Percentiles rank a stretch among this genome's conserved stretches.
These are phyloP conservation scores for Apiospora aurea DNA, from an alignment of 2,329 filamentous ascomycete species.

Conservation along the genomic window DNA sequence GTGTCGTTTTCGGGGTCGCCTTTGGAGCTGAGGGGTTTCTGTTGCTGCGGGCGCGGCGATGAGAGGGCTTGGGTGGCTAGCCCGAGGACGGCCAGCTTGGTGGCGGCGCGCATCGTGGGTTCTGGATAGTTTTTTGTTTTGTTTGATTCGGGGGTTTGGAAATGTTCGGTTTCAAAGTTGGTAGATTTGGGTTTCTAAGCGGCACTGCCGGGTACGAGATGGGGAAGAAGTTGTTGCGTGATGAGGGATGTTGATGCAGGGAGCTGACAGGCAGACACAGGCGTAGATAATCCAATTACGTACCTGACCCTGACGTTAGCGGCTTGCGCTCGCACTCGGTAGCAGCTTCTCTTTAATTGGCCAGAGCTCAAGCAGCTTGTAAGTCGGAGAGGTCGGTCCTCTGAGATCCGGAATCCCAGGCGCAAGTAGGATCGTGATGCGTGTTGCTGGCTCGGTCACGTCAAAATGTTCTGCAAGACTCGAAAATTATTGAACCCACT, in stretches of 20 bases:
- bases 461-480: neutral
- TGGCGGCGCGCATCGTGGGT: slow-evolving; percentile 7
- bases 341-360: neutral
- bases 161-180: neutral
- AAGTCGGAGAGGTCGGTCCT: neutral
- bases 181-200: neutral
- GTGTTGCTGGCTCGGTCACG: neutral
- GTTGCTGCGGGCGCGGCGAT: neutral
- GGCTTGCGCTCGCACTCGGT: neutral
- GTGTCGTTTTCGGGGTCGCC: slow-evolving; percentile 49
- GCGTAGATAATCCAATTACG: slow-evolving; percentile 10
- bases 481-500: neutral
- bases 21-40: neutral
- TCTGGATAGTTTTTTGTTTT: neutral
- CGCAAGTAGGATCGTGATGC: neutral
- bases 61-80: slow-evolving; percentile 10
- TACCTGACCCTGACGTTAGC: slow-evolving; percentile 4
- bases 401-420: neutral
- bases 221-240: neutral
- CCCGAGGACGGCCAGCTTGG: slow-evolving; percentile 21
- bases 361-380: neutral
- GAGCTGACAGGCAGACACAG: neutral
- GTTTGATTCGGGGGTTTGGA: neutral
- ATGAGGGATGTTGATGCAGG: neutral
- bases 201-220: slow-evolving; percentile 9